Conservation (phyloP, 192 early-diverging fungal species). For the Dispira simplex region DNA sequence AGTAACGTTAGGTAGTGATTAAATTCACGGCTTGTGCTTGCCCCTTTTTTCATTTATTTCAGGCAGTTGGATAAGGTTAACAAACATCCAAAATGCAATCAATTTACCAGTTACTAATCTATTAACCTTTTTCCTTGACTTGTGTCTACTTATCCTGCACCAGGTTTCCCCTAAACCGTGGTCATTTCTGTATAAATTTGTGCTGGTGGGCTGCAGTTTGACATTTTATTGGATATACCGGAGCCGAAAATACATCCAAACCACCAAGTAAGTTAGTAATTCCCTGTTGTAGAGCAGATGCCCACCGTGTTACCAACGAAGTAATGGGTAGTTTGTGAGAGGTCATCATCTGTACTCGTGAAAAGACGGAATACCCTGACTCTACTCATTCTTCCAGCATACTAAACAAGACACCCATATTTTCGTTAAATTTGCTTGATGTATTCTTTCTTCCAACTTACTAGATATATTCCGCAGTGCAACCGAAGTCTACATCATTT, state of each 20-base stretch:
- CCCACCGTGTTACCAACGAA: too few species aligned
- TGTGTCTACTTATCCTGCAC: too few species aligned
- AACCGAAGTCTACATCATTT: background rate
- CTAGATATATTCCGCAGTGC: constrained; percentile 2
- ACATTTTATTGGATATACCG: background rate
- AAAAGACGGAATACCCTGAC: background rate
- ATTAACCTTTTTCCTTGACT: background rate
- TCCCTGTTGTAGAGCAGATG: too few species aligned
- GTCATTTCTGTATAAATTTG: background rate
- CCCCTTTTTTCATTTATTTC: background rate
- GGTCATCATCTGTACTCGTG: background rate
- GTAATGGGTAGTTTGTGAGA: background rate
- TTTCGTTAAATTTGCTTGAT: too few species aligned
- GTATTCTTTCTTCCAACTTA: background rate
- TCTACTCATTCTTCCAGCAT: background rate
- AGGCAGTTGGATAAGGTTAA: background rate
- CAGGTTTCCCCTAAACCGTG: background rate
- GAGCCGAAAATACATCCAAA: constrained; percentile 10
- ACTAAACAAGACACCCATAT: too few species aligned
- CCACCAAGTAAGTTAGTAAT: background rate
- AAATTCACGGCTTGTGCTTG: background rate
- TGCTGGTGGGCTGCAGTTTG: background rate
- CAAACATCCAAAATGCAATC: background rate
- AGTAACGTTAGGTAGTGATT: background rate
- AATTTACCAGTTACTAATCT: background rate